A percentile compares a stretch with the other conserved stretches of the same genome.
These are phyloP conservation scores for Oligophagozyma castellii DNA, from an alignment of 1,139 yeast genomes.

Conservation along the genomic window DNA sequence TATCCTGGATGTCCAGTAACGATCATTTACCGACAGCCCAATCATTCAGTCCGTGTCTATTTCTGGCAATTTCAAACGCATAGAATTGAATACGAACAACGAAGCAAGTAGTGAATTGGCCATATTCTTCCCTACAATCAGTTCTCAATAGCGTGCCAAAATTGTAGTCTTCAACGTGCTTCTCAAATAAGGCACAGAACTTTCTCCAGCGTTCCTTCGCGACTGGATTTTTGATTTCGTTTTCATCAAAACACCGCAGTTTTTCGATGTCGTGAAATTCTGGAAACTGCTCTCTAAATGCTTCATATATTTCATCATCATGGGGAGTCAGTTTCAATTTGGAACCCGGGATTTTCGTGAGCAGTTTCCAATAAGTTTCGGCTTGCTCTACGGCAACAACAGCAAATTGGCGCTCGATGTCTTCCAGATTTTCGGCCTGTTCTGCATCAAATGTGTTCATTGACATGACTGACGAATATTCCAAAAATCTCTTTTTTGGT, in stretches of 20 bases:
- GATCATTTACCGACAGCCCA: constrained; percentile 42
- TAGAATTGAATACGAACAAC: constrained; percentile 89
- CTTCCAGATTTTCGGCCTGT: constrained; percentile 47
- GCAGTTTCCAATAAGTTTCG: constrained; percentile 80
- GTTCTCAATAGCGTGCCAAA: constrained; percentile 87
- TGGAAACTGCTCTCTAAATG: constrained; percentile 65
- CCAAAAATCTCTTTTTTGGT: too few species aligned
- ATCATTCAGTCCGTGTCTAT: constrained; percentile 80
- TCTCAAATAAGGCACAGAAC: constrained; percentile 73
- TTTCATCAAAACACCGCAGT: constrained; percentile 52
- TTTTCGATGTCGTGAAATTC: constrained; percentile 52
- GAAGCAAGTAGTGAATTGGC: constrained; percentile 74
- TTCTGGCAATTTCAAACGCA: constrained; percentile 90
- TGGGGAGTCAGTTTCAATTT: constrained; percentile 60
- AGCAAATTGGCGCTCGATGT: constrained; percentile 90
- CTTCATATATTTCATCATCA: constrained; percentile 73
- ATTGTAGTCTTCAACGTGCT: constrained; percentile 71
- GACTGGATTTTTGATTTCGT: constrained; percentile 60
- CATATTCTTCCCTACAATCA: constrained; percentile 57
- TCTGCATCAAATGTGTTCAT: constrained; percentile 37
- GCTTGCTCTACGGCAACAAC: constrained; percentile 96
- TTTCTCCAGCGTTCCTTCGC: constrained; percentile 90
- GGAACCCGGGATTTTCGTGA: constrained; percentile 65
- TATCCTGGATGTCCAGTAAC: too few species aligned
- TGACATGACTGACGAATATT: constrained; percentile 14